phyloP scores from a whole-genome alignment of 805 yeast species.

The Candida krabiensis region DNA sequence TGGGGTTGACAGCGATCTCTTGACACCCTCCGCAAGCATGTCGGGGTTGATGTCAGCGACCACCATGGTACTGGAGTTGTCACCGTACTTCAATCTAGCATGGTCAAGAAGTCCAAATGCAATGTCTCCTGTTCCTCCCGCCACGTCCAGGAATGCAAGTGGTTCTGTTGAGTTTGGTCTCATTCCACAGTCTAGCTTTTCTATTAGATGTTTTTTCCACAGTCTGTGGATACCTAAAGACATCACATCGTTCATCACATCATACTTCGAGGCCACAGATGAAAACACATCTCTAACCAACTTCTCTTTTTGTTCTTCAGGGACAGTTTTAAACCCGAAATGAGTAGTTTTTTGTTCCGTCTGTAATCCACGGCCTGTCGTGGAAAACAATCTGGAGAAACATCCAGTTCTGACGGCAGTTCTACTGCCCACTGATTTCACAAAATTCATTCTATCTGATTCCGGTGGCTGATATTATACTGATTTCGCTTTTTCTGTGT shows the following conservation, averaged over 20 bases:
- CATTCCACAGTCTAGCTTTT: conserved; percentile 87
- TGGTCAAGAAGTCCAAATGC: conserved; percentile 94
- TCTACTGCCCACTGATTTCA: conserved; percentile 2
- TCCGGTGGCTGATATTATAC: no score
- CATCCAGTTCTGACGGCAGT: conserved; percentile 2
- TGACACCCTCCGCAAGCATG: conserved; percentile 91
- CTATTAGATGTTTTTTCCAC: conserved; percentile 92
- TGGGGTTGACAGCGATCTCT: conserved; percentile 57
- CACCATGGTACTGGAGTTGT: conserved; percentile 76
- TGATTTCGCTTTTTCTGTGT: no score
- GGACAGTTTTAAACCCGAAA: conserved; percentile 86
- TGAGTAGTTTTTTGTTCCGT: conserved; percentile 63
- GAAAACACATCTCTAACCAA: conserved; percentile 86
- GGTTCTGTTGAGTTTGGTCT: conserved; percentile 80
- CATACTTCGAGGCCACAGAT: conserved; percentile 92
- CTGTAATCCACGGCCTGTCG: conserved; percentile 5
- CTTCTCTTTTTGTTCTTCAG: conserved; percentile 75
- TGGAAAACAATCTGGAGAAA: conserved; percentile 13
- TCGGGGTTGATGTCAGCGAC: conserved; percentile 94
- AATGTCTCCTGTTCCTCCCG: conserved; percentile 98
- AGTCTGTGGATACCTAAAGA: conserved; percentile 91
- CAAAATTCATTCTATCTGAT: conserved; percentile 1
- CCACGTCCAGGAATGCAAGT: conserved; percentile 87
- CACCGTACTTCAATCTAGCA: conserved; percentile 77
- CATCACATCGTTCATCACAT: conserved; percentile 98